Percentiles rank a stretch among this genome's conserved stretches.
These are phyloP conservation scores for Ceriops decandra DNA, from an alignment of 345 rosid species.

Conservation along the genomic window DNA sequence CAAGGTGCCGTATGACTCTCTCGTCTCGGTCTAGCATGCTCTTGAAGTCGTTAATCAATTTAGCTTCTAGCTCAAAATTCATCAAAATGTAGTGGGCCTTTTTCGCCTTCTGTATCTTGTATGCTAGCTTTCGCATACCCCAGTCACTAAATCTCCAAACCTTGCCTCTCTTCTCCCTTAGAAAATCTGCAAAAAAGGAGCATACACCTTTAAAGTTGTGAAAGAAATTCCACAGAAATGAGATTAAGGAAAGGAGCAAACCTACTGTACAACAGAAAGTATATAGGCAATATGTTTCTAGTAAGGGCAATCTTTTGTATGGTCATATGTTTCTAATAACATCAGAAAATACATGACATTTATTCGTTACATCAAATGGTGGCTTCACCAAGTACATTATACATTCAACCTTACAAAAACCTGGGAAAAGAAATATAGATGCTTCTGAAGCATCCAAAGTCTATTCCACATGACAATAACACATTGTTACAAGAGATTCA, in stretches of 20 bases:
- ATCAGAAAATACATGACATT: not conserved
- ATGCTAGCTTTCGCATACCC: conserved; percentile 87
- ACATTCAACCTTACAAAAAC: not conserved
- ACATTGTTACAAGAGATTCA: not conserved
- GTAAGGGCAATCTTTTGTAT: not conserved
- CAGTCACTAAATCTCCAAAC: conserved; percentile 88
- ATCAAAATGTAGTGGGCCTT: conserved; percentile 79
- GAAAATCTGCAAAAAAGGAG: conserved; percentile 45
- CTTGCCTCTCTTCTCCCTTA: conserved; percentile 80
- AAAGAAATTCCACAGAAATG: not conserved
- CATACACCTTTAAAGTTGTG: not conserved
- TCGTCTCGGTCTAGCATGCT: conserved; percentile 73
- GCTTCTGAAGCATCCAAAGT: conserved; percentile 9
- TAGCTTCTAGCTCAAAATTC: conserved; percentile 93
- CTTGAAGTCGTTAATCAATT: conserved; percentile 77
- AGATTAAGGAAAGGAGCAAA: not conserved
- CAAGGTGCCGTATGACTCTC: conserved; percentile 85
- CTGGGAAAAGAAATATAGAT: not conserved
- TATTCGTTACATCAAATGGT: not conserved
- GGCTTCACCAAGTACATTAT: not conserved
- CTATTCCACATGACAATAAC: not conserved
- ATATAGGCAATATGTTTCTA: not conserved
- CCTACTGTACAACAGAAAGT: not conserved
- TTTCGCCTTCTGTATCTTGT: conserved; percentile 79
- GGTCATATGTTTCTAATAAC: not conserved